Percentiles rank a stretch among this genome's conserved stretches.
Conservation (phyloP, 2,329 filamentous ascomycete genomes). For the Mycosphaerella arachidis region DNA sequence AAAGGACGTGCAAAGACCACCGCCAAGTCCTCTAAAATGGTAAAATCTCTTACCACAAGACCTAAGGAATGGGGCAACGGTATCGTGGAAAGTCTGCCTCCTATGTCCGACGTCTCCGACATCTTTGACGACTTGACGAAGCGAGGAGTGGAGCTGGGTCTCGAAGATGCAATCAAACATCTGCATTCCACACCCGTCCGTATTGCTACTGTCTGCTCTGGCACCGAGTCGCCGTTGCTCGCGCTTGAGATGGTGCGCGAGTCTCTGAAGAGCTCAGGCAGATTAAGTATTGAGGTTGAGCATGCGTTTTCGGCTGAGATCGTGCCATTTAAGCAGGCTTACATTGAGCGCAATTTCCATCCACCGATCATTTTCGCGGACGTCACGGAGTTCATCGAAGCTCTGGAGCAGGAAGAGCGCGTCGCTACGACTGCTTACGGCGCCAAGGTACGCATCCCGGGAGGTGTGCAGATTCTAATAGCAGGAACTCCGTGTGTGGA, state of each 20-base stretch:
- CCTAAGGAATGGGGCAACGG: conserved; percentile 3
- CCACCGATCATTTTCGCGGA: conserved; percentile 43
- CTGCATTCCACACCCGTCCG: conserved; percentile 40
- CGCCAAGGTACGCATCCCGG: conserved; percentile 52
- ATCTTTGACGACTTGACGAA: conserved; percentile 49
- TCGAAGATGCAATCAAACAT: conserved; percentile 35
- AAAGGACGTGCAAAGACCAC: neutral
- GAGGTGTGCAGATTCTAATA: conserved; percentile 59
- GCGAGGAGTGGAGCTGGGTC: conserved; percentile 34
- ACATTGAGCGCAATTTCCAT: conserved; percentile 45
- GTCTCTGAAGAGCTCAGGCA: conserved; percentile 28
- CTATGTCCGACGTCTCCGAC: conserved; percentile 43
- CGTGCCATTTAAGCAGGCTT: conserved; percentile 44
- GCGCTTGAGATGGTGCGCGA: conserved; percentile 55
- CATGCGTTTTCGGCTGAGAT: conserved; percentile 47
- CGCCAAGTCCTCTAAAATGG: neutral
- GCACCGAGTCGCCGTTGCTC: conserved; percentile 69
- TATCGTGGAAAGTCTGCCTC: conserved; percentile 39
- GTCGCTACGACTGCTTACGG: conserved; percentile 61
- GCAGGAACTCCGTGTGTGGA: conserved; percentile 74
- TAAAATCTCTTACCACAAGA: neutral
- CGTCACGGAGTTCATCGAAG: conserved; percentile 37
- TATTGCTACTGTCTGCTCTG: conserved; percentile 71
- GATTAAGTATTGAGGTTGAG: conserved; percentile 24
- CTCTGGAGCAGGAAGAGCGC: conserved; percentile 19